Evolutionary conservation across 768 basidiomycete genomes (phyloP).

Genomic region (Russula compacta): DNA sequence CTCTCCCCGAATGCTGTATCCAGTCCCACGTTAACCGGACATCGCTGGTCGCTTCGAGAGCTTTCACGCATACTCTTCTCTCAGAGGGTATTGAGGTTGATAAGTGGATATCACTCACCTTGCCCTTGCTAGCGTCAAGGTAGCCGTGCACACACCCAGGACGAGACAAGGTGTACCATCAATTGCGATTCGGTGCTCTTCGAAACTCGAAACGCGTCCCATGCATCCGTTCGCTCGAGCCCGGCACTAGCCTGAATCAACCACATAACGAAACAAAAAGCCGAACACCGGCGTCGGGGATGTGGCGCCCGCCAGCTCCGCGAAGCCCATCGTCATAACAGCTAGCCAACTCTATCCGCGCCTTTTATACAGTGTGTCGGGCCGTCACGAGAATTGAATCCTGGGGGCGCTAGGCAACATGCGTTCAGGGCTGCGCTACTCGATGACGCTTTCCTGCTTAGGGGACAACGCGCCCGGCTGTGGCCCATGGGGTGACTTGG

Average conservation of each 20-base stretch:
- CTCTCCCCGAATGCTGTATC: slow-evolving; percentile 37
- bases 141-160: neutral
- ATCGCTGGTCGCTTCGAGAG: slow-evolving; percentile 28
- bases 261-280: neutral
- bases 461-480: no score
- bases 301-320: slow-evolving; percentile 6
- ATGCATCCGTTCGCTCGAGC: neutral
- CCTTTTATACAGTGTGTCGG: slow-evolving; percentile 29
- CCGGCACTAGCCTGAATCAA: neutral
- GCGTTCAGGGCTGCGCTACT: slow-evolving; percentile 41
- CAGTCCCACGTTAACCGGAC: slow-evolving; percentile 39
- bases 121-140: neutral
- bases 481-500: slow-evolving; percentile 50
- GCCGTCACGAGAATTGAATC: slow-evolving; percentile 2
- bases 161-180: neutral
- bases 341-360: neutral
- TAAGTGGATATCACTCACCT: slow-evolving; percentile 23
- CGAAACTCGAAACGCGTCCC: neutral
- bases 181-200: neutral
- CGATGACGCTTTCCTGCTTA: slow-evolving; percentile 39
- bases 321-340: slow-evolving; percentile 31
- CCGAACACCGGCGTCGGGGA: slow-evolving; percentile 2
- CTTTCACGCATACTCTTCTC: slow-evolving; percentile 38
- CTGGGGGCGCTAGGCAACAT: slow-evolving; percentile 33
- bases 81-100: slow-evolving; percentile 39